These are phyloP conservation scores for Brassica napus DNA, from an alignment of 345 rosid genomes.

Conservation along the genomic window Da-Ae NC_063446.1:66843001-66843500, in stretches of 20 bases:
- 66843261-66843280: constrained; percentile 37
- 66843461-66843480: too few relatives aligned
- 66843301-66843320: constrained; percentile 49
- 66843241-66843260: constrained; percentile 30
- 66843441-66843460: too few relatives aligned
- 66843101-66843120: constrained; percentile 9
- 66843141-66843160: constrained; percentile 5
- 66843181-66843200: constrained; percentile 41
- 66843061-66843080: not conserved
- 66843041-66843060: not conserved
- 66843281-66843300: constrained; percentile 46
- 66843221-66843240: constrained; percentile 37
- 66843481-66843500: too few relatives aligned
- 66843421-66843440: not conserved
- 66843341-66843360: not conserved
- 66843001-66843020: not conserved
- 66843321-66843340: constrained; percentile 56
- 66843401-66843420: not conserved
- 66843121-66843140: not conserved
- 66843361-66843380: too few relatives aligned
- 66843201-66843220: constrained; percentile 21
- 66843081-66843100: constrained; percentile 4
- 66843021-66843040: constrained; percentile 1
- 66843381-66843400: too few relatives aligned
- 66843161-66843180: not conserved